Evolutionary conservation across 2,329 filamentous ascomycete genomes (phyloP), one percentile per base, ranked within the genome.

Genomic region (Grosmannia huntii): DNA sequence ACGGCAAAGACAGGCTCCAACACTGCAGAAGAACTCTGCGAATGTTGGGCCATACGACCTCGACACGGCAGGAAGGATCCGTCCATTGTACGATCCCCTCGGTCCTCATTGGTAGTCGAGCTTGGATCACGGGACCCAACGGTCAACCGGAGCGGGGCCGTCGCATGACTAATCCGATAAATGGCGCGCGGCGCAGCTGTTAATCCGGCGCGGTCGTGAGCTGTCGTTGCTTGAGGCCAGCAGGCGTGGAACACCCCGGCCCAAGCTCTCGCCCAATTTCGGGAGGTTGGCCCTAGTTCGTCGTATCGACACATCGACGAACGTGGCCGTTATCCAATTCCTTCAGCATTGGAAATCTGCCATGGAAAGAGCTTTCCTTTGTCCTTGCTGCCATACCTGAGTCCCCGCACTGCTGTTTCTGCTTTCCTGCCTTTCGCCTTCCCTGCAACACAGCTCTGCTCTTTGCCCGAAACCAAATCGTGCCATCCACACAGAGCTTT

Each of bases 351-450:
- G 36, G 25, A 11, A 16, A 25, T 12, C 28, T 56, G 49, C 38
- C 54, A 56, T 56, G 54, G 54, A 52, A 44, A 49, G n/a, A 27
- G 19, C 31, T 58, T 25, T 58, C 41, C 41, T 44, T n/a, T 44
- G 41, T 41, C 21, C 16, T 21, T 48, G 33, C 50, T 53, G 48
- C 31, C n/a, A 33, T 48, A 16, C 10, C 44, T 51, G n/a, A 25
- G 28, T 25, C 49, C 50, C n/a, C 28, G 41, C 33, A 6, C 31
- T 44, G 14, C 31, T 50, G 19, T 53, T 21, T 21, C 53, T 55
- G 23, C 33, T 41, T 41, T n/a, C 27, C 21, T 21, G 2, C 11
- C n/a, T 44, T 25, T 41, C n/a, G 5, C 36, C 36, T 14, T 5
- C 3, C 3, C 19, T n/a, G 41, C 19, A 19, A n/a, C 19, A 44